Evolutionary conservation across 306 rosid species (phyloP), one percentile per base, ranked within the genome.

Genomic region (Dryas alaskensis): DNA sequence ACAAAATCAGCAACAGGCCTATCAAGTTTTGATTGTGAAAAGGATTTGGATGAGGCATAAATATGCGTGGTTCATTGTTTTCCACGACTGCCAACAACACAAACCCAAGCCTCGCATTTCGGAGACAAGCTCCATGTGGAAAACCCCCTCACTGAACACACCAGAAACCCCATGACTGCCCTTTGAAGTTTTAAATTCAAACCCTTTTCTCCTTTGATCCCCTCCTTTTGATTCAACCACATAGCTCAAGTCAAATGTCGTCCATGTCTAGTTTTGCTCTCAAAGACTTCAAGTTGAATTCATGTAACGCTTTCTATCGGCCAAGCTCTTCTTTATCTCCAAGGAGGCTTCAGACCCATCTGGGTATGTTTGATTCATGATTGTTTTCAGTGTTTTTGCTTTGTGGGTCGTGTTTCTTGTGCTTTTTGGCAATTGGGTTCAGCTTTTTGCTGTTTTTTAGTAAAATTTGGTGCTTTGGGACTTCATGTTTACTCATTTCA

Each of bases 211-310:
- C 61, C 51, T 52, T 46, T 65, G 42, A 37, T 61, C 39, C 39
- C 8, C 1, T 66, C 42, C 25, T 5, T 31, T 76, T 31, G 45
- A 68, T 49, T 49, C 58, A 10, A 31, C 43, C 55, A 3, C 37
- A 4, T 46, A 54, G 57, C 11, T 65, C 73, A 6, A 75, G 73
- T 51, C 62, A 73, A 9, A 89, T 91, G 95, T 85, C 91, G 64
- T 87, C 91, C 80, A 72, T 87, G 55, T 81, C 96, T 49, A 78
- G 82, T 59, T 13, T 78, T 68, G 84, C 83, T 81, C 65, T 81
- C 83, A 83, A 78, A 61, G 90, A 85, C 73, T 77, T 80, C 76
- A 81, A 68, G 72, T 13, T 81, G 3, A 76, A 72, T 16, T 13
- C 82, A 2, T 53, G 39, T 67, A 76, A 84, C 66, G 58, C 84